Percentiles rank a stretch among this genome's conserved stretches.
phyloP scores from a whole-genome alignment of 139 green algal species.

The Pseudopediastrum boryanum region DNA sequence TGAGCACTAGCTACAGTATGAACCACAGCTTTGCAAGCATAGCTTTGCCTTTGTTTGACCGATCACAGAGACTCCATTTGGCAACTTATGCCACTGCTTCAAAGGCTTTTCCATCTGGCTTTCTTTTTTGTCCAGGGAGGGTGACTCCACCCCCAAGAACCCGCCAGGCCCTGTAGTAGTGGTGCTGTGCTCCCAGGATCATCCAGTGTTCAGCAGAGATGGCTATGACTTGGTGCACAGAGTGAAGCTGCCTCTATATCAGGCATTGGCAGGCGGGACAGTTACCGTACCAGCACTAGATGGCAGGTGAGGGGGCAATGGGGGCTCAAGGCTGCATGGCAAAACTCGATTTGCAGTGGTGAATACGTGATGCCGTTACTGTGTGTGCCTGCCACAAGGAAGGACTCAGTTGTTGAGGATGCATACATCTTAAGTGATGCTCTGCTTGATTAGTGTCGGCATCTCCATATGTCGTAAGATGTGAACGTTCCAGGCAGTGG shows the following conservation, averaged over 20 bases:
- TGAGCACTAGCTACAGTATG: too few species aligned
- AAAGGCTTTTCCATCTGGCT: not conserved
- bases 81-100: not conserved
- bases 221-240: conserved; percentile 71
- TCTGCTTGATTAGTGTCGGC: too few species aligned
- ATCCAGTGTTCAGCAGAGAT: conserved; percentile 62
- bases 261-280: conserved; percentile 62
- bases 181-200: conserved; percentile 59
- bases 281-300: conserved; percentile 74
- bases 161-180: conserved; percentile 69
- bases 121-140: conserved; percentile 55
- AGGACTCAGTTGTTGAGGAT: not conserved
- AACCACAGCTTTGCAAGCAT: too few species aligned
- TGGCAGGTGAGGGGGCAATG: conserved; percentile 49
- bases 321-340: too few species aligned
- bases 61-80: too few species aligned
- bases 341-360: too few species aligned
- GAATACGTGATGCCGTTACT: not conserved
- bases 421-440: not conserved
- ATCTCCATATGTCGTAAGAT: not conserved
- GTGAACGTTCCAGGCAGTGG: not conserved
- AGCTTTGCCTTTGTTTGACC: too few species aligned
- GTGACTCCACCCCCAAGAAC: conserved; percentile 45
- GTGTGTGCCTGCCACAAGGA: not conserved
- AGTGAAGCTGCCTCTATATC: conserved; percentile 69